Evolutionary conservation across 345 rosid species (phyloP).

Genomic region (Orychophragmus violaceus): DNA sequence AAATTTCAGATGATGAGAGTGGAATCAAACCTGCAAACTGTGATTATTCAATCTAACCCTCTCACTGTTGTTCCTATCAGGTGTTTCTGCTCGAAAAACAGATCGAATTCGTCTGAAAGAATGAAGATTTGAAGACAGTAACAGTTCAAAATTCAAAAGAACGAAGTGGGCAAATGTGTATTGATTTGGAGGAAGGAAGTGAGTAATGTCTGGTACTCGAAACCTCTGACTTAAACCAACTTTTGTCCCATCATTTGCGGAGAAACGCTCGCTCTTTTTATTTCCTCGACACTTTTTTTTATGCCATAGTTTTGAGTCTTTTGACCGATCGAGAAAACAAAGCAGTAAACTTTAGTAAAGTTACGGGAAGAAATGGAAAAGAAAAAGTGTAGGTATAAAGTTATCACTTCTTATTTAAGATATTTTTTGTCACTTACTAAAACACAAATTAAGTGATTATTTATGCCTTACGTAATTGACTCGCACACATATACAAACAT

Average conservation of each 20-base stretch:
- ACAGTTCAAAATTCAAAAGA: too few species aligned
- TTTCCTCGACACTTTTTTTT: background rate
- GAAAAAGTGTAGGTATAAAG: too few species aligned
- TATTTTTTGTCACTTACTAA: background rate
- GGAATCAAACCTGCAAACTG: conserved; percentile 10
- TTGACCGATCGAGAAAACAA: background rate
- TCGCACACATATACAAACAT: too few species aligned
- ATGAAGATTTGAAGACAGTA: conserved; percentile 3
- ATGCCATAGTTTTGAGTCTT: too few species aligned
- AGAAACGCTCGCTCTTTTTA: conserved; percentile 5
- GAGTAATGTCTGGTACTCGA: background rate
- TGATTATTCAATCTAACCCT: background rate
- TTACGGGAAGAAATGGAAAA: background rate
- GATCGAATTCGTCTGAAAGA: conserved; percentile 6
- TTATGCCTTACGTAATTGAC: too few species aligned
- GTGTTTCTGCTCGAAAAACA: background rate
- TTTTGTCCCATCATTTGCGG: conserved; percentile 26
- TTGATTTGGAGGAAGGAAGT: background rate
- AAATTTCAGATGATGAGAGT: background rate
- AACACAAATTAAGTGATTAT: background rate
- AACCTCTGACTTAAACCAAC: conserved; percentile 15
- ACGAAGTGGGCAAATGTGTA: background rate
- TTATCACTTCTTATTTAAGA: background rate
- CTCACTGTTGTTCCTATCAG: background rate
- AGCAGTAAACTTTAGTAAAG: background rate